phyloP scores from a whole-genome alignment of 306 rosid genomes.

The Trifolium dubium region DNA sequence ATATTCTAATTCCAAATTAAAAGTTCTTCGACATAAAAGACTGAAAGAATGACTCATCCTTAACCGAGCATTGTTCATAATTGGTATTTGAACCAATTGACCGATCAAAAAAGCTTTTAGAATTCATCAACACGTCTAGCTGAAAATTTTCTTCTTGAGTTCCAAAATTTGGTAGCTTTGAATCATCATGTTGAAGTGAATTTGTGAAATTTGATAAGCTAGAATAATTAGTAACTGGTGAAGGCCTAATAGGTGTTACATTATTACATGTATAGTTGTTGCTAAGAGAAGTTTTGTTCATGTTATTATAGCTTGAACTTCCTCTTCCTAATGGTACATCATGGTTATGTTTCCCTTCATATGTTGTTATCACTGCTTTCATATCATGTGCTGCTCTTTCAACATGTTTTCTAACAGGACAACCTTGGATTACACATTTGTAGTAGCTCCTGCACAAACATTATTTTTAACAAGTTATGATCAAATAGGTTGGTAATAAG shows the following conservation, averaged over 20 bases:
- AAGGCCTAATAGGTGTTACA: conserved; percentile 57
- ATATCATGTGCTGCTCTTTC: conserved; percentile 85
- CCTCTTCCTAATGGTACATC: conserved; percentile 94
- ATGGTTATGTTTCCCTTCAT: conserved; percentile 94
- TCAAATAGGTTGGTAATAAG: too few species aligned
- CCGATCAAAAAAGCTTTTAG: conserved; percentile 32
- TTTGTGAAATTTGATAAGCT: conserved; percentile 41
- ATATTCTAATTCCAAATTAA: conserved; percentile 13
- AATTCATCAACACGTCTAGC: conserved; percentile 41
- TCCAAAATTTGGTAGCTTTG: conserved; percentile 33
- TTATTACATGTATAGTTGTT: conserved; percentile 20
- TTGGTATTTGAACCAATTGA: conserved; percentile 32
- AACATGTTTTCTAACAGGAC: conserved; percentile 92
- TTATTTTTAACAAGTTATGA: not conserved
- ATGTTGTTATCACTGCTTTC: conserved; percentile 89
- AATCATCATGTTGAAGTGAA: conserved; percentile 31
- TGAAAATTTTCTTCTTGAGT: conserved; percentile 46
- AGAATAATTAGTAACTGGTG: conserved; percentile 45
- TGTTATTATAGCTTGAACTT: conserved; percentile 47
- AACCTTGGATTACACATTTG: conserved; percentile 80
- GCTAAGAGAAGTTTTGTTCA: conserved; percentile 43
- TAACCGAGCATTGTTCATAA: conserved; percentile 35
- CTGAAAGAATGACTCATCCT: conserved; percentile 49
- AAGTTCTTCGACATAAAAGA: conserved; percentile 50
- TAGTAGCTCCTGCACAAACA: conserved; percentile 79